phyloP scores from a whole-genome alignment of 495 filamentous ascomycete species.

The Pseudevernia furfuracea region DNA sequence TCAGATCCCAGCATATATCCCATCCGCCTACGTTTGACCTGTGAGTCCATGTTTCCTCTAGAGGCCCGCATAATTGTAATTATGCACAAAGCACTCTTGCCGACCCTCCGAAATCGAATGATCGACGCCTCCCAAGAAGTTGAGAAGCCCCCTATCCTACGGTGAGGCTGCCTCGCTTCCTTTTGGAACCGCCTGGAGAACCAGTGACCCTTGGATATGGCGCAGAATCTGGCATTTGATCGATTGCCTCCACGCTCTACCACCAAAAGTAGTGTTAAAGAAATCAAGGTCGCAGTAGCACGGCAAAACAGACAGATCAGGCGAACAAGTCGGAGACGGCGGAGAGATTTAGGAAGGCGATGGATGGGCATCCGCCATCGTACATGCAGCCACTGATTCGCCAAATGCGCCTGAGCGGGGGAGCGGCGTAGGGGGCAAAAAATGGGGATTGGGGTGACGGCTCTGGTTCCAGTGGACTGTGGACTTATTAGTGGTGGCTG shows the following conservation, averaged over 20 bases:
- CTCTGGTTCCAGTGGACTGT: no score
- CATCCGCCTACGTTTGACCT: neutral
- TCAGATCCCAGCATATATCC: slow-evolving; percentile 6
- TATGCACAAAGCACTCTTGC: slow-evolving; percentile 4
- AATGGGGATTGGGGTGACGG: neutral
- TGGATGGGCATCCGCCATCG: neutral
- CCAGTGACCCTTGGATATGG: neutral
- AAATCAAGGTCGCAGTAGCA: neutral
- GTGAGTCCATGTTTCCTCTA: neutral
- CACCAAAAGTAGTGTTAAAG: neutral
- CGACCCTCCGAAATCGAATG: slow-evolving; percentile 3
- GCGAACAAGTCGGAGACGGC: slow-evolving; percentile 3
- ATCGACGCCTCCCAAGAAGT: neutral
- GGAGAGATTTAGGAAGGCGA: neutral
- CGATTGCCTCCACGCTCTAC: no score
- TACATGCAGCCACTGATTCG: slow-evolving; percentile 4
- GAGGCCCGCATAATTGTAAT: slow-evolving; percentile 3
- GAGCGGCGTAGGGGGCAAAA: neutral
- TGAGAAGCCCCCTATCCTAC: neutral
- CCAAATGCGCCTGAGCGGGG: slow-evolving; percentile 2
- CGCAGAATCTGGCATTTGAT: neutral
- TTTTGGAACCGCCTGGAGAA: no score
- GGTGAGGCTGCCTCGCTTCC: no score
- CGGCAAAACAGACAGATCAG: neutral
- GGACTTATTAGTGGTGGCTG: neutral